Evolutionary conservation across 2,329 filamentous ascomycete species (phyloP), one percentile per base, ranked within the genome.

Genomic region (Emergomyces africanus): DNA sequence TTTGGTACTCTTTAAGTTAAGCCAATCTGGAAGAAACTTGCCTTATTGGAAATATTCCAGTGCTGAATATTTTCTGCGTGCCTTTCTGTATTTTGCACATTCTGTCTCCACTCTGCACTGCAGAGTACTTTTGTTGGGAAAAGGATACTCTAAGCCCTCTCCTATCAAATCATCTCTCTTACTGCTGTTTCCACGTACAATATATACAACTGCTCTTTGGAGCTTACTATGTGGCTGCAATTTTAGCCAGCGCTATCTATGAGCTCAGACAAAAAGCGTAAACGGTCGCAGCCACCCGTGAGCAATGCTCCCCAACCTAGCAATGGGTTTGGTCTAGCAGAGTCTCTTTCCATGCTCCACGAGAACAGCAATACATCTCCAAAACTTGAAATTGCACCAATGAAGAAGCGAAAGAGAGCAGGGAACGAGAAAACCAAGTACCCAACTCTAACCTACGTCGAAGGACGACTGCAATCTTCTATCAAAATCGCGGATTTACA

Each of bases 401-500:
- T 64, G 30, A 71, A 71, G 62, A 71, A 64, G 64, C 71, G 67
- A 66, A 69, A 63, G 51, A 70, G 68, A 46, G 67, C 71, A 5
- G 72, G 74, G 54, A 72, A 73, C 2, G 71, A 74, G 48, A 77
- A 75, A 63, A 70, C 70, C 48, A 79, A 80, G 65, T 81, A 81
- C 62, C 80, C 80, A 2, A 71, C 75, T 28, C 76, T 85, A 51
- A 76, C 74, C 12, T 81, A 83, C 63, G 70, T 78, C 10, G 75
- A 80, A 59, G 77, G 80, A n/a, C 77, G 77, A 25, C 69, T 83
- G 46, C 77, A 83, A 61, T 75, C 76, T 14, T 78, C 78, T 46
- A 78, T 85, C 60, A 82, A 80, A 57, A 77, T 85, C 58, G 73
- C 75, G 54, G 82, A 85, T 64, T 68, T 86, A 20, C 83, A 85